A percentile compares a stretch with the other conserved stretches of the same genome.
phyloP scores from a whole-genome alignment of 352 stramenopile species.

The Pythium apleroticum region DNA sequence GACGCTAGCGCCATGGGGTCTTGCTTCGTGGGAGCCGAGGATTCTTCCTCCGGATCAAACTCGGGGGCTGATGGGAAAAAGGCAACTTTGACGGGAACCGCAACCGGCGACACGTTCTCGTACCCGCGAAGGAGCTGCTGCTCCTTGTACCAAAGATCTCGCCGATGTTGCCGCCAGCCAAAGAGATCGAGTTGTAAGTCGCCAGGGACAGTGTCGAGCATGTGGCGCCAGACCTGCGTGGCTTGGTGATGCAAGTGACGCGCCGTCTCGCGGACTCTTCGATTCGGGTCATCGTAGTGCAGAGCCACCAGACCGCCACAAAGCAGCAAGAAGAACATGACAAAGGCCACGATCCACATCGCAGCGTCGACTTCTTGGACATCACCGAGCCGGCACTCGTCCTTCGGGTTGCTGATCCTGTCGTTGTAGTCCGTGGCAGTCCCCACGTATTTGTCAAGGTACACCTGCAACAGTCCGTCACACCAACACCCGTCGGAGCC shows the following conservation, averaged over 20 bases:
- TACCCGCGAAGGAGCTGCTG: neutral
- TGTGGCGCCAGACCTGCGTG: conserved; percentile 7
- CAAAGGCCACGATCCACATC: neutral
- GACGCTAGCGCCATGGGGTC: neutral
- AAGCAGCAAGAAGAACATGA: neutral
- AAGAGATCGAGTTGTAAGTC: conserved; percentile 15
- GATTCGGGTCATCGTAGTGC: neutral
- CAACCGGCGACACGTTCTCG: conserved; percentile 9
- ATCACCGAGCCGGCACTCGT: neutral
- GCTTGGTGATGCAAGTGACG: neutral
- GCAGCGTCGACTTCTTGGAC: neutral
- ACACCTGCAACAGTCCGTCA: neutral
- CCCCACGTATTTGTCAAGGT: neutral
- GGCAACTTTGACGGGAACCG: neutral
- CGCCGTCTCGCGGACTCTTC: neutral
- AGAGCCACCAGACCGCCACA: neutral
- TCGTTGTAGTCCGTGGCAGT: neutral
- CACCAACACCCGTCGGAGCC: neutral
- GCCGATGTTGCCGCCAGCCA: conserved; percentile 9
- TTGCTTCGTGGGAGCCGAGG: neutral
- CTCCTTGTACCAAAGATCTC: conserved; percentile 1
- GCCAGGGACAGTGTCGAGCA: conserved; percentile 5
- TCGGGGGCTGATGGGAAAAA: neutral
- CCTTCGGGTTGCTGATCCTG: neutral
- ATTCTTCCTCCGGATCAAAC: neutral